These are phyloP conservation scores for Diplocarpon rosae DNA, from an alignment of 2,329 filamentous ascomycete genomes.

Conservation along the genomic window DNA sequence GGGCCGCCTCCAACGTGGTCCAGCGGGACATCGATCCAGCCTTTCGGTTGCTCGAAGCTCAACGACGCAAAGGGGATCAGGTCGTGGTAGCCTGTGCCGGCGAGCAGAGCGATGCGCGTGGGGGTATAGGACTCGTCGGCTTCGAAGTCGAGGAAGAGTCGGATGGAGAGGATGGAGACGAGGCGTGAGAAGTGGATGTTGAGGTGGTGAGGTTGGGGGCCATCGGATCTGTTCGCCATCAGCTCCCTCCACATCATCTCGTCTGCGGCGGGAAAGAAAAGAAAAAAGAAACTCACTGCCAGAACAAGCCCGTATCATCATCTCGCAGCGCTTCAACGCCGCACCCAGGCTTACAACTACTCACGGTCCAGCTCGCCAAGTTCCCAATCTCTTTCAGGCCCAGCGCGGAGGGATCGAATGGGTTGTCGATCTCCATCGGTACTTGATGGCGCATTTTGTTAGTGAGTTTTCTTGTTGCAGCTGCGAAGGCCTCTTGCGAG, in stretches of 20 bases:
- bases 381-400: slow-evolving; percentile 76
- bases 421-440: slow-evolving; percentile 26
- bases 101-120: slow-evolving; percentile 79
- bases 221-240: slow-evolving; percentile 51
- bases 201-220: slow-evolving; percentile 70
- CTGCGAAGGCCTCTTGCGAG: neutral
- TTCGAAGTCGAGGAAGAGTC: slow-evolving; percentile 83
- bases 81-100: slow-evolving; percentile 85
- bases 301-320: slow-evolving; percentile 63
- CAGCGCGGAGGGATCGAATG: slow-evolving; percentile 38
- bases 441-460: slow-evolving; percentile 12
- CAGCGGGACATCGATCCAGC: slow-evolving; percentile 82
- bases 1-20: slow-evolving; percentile 45
- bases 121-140: slow-evolving; percentile 95
- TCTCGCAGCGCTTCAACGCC: slow-evolving; percentile 66
- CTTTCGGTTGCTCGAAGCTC: slow-evolving; percentile 65
- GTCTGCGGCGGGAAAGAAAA: neutral
- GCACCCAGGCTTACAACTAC: slow-evolving; percentile 69
- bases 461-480: slow-evolving; percentile 1
- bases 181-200: slow-evolving; percentile 81
- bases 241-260: neutral
- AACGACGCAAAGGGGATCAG: slow-evolving; percentile 79
- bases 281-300: slow-evolving; percentile 74
- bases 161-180: slow-evolving; percentile 65
- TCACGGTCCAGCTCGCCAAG: slow-evolving; percentile 72